phyloP scores from a whole-genome alignment of 2,329 filamentous ascomycete genomes.

The Talaromyces atroroseus region DNA sequence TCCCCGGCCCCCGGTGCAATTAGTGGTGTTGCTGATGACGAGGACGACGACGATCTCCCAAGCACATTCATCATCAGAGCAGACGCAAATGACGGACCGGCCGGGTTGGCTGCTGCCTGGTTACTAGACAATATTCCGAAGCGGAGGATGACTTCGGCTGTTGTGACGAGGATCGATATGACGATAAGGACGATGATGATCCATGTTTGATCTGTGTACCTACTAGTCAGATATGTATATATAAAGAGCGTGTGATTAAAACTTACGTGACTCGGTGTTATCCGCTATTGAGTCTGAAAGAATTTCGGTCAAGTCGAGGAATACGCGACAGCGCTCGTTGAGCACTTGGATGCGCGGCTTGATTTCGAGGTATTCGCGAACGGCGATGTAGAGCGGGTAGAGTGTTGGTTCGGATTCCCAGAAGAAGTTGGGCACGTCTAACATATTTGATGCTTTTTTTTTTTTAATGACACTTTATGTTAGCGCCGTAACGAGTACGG shows the following conservation, averaged over 20 bases:
- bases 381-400: conserved; percentile 87
- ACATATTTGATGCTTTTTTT: conserved; percentile 75
- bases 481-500: no score
- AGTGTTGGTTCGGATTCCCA: conserved; percentile 96
- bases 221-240: not conserved
- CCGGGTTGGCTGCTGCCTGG: conserved; percentile 11
- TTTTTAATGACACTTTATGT: not conserved
- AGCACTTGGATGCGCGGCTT: conserved; percentile 92
- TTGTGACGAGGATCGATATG: conserved; percentile 84
- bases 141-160: conserved; percentile 78
- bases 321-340: conserved; percentile 93
- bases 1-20: not conserved
- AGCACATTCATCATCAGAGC: conserved; percentile 15
- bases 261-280: conserved; percentile 76
- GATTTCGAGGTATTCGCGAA: conserved; percentile 96
- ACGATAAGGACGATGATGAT: conserved; percentile 94
- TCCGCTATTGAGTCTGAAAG: conserved; percentile 87
- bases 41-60: not conserved
- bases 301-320: conserved; percentile 93
- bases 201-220: conserved; percentile 69
- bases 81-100: conserved; percentile 16
- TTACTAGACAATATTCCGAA: conserved; percentile 63
- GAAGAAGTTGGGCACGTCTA: conserved; percentile 95
- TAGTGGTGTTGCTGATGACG: not conserved
- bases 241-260: not conserved